phyloP scores from a whole-genome alignment of 768 basidiomycete species.

The Phanerochaete carnosa region DNA sequence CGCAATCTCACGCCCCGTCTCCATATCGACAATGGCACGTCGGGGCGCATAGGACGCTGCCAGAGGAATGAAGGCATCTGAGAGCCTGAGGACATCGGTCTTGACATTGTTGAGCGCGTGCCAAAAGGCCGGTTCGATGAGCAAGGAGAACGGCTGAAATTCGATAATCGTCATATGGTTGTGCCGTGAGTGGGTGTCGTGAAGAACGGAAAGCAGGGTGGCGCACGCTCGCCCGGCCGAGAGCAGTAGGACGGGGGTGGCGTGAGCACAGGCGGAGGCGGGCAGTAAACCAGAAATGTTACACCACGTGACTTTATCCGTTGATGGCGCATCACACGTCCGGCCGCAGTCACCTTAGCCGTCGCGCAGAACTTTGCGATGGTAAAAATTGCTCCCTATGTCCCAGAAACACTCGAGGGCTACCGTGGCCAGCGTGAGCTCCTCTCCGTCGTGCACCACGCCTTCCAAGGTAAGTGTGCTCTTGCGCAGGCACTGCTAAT shows the following conservation, averaged over 20 bases:
- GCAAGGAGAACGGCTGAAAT: slow-evolving; percentile 84
- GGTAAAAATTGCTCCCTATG: not conserved
- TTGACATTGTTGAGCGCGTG: slow-evolving; percentile 85
- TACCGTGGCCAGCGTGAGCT: not conserved
- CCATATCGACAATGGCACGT: slow-evolving; percentile 68
- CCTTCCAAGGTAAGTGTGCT: not conserved
- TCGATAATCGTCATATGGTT: slow-evolving; percentile 61
- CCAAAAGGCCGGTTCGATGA: slow-evolving; percentile 92
- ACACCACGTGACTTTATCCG: not conserved
- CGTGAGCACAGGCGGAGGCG: too few species aligned
- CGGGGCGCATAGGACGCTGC: slow-evolving; percentile 69
- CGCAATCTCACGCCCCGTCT: slow-evolving; percentile 69
- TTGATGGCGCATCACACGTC: not conserved
- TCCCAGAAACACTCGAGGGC: not conserved
- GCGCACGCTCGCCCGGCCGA: too few species aligned
- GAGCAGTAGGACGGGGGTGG: not conserved
- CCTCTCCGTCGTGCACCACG: not conserved
- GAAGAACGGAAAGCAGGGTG: too few species aligned
- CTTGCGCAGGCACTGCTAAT: not conserved
- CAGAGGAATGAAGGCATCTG: slow-evolving; percentile 65
- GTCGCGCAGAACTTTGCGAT: not conserved
- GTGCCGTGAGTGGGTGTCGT: too few species aligned
- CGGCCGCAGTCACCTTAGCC: not conserved
- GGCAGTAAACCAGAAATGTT: not conserved
- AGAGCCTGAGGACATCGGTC: slow-evolving; percentile 84